Conservation (phyloP, 1,284 basidiomycete genomes). For the Ceratobasidium sp. region DNA sequence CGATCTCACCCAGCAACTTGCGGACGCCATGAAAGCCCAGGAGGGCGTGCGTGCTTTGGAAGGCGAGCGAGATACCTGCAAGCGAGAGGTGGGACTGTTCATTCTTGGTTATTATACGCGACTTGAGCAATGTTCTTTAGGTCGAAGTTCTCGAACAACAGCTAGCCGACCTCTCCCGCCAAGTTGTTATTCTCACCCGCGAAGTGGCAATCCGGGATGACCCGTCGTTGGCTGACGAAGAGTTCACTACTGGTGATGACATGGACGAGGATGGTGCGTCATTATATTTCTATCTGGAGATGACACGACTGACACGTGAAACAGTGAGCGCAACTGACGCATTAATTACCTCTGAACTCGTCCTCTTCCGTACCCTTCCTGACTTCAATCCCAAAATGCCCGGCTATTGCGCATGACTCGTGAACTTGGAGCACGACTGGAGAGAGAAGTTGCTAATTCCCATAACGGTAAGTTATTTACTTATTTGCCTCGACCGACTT, state of each 20-base stretch:
- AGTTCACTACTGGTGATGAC: slow-evolving; percentile 60
- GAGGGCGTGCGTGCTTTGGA: slow-evolving; percentile 30
- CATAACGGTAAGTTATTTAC: not conserved
- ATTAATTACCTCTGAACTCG: slow-evolving; percentile 88
- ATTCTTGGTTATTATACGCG: not conserved
- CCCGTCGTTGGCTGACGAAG: slow-evolving; percentile 74
- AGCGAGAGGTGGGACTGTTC: slow-evolving; percentile 13
- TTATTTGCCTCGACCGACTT: slow-evolving; percentile 41
- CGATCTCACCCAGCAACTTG: slow-evolving; percentile 80
- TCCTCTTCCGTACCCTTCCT: slow-evolving; percentile 84
- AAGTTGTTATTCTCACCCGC: slow-evolving; percentile 80
- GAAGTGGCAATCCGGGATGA: slow-evolving; percentile 83
- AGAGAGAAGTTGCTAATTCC: slow-evolving; percentile 61
- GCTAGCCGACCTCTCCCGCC: slow-evolving; percentile 84
- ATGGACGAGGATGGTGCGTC: slow-evolving; percentile 50
- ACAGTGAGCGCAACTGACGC: slow-evolving; percentile 65
- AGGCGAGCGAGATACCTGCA: slow-evolving; percentile 61
- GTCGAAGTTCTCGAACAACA: slow-evolving; percentile 76
- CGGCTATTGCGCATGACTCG: slow-evolving; percentile 84
- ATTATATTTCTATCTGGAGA: not conserved
- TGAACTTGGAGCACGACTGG: slow-evolving; percentile 79
- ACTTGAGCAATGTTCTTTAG: slow-evolving; percentile 68
- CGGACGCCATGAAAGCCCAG: slow-evolving; percentile 62
- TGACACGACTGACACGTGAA: slow-evolving; percentile 44
- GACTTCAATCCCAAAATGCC: slow-evolving; percentile 89